phyloP scores from a whole-genome alignment of 2,329 filamentous ascomycete species.

The Drechmeria coniospora region DNA sequence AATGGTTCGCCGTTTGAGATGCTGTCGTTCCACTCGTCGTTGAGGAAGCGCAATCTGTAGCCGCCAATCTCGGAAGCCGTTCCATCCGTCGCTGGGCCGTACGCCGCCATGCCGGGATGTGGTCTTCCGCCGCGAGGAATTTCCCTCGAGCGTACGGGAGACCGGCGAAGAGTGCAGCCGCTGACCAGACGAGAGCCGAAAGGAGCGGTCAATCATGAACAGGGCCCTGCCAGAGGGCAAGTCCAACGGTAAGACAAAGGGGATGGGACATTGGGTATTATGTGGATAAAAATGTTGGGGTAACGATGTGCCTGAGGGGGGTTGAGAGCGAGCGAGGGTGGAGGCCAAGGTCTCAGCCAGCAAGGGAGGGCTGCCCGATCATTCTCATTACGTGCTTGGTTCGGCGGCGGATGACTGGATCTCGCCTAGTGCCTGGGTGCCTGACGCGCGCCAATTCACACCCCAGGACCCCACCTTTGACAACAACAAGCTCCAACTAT shows the following conservation, averaged over 20 bases:
- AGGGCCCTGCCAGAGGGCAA: too few relatives aligned
- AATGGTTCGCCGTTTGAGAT: conserved; percentile 16
- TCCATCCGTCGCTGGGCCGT: conserved; percentile 5
- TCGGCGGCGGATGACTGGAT: background rate
- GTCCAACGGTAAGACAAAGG: conserved; percentile 3
- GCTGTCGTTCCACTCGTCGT: conserved; percentile 18
- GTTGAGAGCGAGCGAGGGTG: conserved; percentile 3
- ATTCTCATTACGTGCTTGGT: conserved; percentile 8
- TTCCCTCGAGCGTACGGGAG: too few relatives aligned
- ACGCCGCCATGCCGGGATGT: conserved; percentile 12
- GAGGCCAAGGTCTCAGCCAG: conserved; percentile 10
- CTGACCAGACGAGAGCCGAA: too few relatives aligned
- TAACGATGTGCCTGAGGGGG: conserved; percentile 2
- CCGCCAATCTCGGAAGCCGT: conserved; percentile 6
- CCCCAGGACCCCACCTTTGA: conserved; percentile 1
- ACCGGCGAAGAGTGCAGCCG: too few relatives aligned
- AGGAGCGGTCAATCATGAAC: too few relatives aligned
- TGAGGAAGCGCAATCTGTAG: conserved; percentile 16
- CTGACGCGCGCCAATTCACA: too few relatives aligned
- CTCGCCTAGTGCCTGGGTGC: too few relatives aligned
- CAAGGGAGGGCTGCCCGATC: conserved; percentile 10
- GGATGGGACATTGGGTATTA: conserved; percentile 9
- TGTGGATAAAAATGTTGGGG: conserved; percentile 5
- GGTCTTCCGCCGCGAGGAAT: too few relatives aligned
- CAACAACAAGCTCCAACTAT: conserved; percentile 2